Evolutionary conservation across 179 eudicot genomes (phyloP), one percentile per base, ranked within the genome.

Genomic region (Vitellaria paradoxa): DNA sequence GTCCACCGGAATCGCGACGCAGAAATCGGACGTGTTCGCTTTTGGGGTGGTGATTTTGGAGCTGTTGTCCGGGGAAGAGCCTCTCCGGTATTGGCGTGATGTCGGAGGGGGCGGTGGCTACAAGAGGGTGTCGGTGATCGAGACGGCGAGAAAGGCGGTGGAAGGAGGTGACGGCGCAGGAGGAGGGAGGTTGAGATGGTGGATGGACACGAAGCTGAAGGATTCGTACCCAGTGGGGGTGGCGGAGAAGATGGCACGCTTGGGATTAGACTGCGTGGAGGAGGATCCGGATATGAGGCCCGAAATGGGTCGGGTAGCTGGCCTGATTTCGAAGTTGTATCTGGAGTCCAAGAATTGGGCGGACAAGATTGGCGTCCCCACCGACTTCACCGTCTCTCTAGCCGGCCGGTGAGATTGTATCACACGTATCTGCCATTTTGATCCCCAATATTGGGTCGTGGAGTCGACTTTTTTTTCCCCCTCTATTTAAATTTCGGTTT

Each of bases 201-300:
- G 99, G 99, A 78, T 91, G 76, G 99, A 96, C 78, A 45, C 70
- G 79, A 62, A 96, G 88, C 57, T 96, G 81, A 93, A 76, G 85
- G 99, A 96, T 64, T 96, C 99, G 78, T 96, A 87, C 40, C 99
- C 99, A 69, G 89, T 88, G 78, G 97, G 86, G 26, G 97, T 85
- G 82, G 98, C 84, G 67, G 90, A 85, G 79, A 82, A 84, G 78
- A n/a, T 92, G 85, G 77, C 80, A 2, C 79, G 90, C 3, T 82
- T 92, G 42, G 98, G 86, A 45, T 65, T 93, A 85, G 91, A 85
- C 37, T 96, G 98, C 63, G 84, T 90, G 46, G 85, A 87, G 73
- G 93, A 82, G 66, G 96, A 93, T 73, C 96, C 94, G 73, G 67
- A 50, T 6, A 85, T 74, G 79, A 80, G 98, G 72, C 97, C 98